Evolutionary conservation across 305 asterid genomes (phyloP).

Genomic region (Plantago lanceolata): DNA sequence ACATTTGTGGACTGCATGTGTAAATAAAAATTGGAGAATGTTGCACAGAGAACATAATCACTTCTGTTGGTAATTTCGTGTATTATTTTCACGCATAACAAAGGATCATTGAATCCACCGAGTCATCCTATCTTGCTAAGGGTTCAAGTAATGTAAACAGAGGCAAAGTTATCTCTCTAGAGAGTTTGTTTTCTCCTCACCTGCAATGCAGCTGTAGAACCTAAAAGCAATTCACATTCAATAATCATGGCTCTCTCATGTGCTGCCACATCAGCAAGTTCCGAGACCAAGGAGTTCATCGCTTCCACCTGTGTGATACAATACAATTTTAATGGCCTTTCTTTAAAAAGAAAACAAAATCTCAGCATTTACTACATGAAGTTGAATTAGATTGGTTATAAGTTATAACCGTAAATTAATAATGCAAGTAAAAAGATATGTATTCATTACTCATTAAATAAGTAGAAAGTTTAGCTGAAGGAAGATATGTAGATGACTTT

Average conservation of each 20-base stretch:
- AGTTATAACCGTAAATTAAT: too few species aligned
- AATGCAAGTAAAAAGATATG: too few species aligned
- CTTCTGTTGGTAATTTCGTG: not conserved
- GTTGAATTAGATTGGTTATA: too few species aligned
- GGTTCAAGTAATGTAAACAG: not conserved
- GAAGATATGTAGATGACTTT: not conserved
- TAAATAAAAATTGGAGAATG: not conserved
- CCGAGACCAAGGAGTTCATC: conserved; percentile 54
- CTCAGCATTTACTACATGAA: not conserved
- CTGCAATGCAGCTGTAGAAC: conserved; percentile 66
- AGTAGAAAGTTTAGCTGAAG: too few species aligned
- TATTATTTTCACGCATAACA: not conserved
- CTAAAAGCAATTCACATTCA: conserved; percentile 63
- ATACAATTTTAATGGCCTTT: conserved; percentile 12
- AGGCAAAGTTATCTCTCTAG: not conserved
- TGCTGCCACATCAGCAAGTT: conserved; percentile 78
- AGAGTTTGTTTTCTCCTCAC: conserved; percentile 29
- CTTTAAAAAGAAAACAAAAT: not conserved
- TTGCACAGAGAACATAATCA: not conserved
- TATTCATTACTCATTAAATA: too few species aligned
- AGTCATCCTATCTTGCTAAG: not conserved
- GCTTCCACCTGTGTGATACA: conserved; percentile 55
- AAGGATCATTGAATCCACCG: not conserved
- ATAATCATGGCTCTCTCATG: conserved; percentile 75
- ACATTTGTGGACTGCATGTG: not conserved